Evolutionary conservation across 495 filamentous ascomycete genomes (phyloP).

Genomic region (Lepidopterella palustris): DNA sequence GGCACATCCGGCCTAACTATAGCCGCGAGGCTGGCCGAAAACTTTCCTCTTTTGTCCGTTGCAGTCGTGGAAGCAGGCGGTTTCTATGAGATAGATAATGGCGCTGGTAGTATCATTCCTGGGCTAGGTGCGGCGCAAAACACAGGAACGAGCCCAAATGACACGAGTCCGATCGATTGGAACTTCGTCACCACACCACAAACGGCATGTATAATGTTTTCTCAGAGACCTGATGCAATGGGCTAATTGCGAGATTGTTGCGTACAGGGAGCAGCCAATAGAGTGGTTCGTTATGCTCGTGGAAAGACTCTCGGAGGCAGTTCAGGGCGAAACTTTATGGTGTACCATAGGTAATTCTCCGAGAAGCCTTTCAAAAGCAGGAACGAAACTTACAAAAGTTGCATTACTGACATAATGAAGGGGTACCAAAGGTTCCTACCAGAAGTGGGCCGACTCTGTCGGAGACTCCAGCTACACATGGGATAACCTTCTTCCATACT

Average conservation of each 20-base stretch:
- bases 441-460: constrained; percentile 43
- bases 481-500: constrained; percentile 41
- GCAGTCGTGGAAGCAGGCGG: constrained; percentile 9
- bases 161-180: constrained; percentile 16
- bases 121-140: not conserved
- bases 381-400: too few relatives aligned
- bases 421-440: constrained; percentile 38
- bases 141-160: not conserved
- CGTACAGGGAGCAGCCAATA: not conserved
- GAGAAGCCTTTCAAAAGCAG: too few relatives aligned
- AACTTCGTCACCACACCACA: not conserved
- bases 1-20: constrained; percentile 15
- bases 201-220: not conserved
- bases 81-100: constrained; percentile 9
- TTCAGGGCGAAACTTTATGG: constrained; percentile 23
- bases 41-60: not conserved
- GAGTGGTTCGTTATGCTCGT: constrained; percentile 21
- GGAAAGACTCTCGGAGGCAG: constrained; percentile 28
- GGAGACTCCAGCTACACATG: constrained; percentile 44
- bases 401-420: constrained; percentile 29
- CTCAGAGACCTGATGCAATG: not conserved
- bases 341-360: constrained; percentile 21
- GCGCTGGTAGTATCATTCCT: not conserved
- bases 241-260: not conserved
- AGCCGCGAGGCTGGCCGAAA: constrained; percentile 2